Evolutionary conservation across 148 eudicot genomes (phyloP).

Genomic region (Heliamphora exappendiculata): DNA sequence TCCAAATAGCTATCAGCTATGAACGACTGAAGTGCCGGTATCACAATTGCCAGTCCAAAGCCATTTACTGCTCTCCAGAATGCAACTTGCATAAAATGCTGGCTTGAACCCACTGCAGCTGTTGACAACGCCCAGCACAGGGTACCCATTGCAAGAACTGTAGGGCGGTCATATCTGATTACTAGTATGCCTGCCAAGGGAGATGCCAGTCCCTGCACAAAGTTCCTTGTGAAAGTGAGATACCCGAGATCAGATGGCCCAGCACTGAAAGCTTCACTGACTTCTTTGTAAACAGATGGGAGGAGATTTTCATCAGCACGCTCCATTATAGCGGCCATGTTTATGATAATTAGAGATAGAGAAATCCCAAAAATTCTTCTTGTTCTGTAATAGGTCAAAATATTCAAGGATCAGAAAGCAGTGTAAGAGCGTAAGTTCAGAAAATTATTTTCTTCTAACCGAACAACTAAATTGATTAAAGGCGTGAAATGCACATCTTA

Average conservation of each 20-base stretch:
- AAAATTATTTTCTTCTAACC: background rate
- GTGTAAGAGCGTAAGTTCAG: background rate
- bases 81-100: conserved; percentile 56
- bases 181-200: conserved; percentile 90
- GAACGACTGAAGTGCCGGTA: conserved; percentile 90
- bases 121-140: conserved; percentile 88
- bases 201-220: conserved; percentile 72
- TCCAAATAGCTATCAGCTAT: conserved; percentile 85
- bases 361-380: conserved; percentile 66
- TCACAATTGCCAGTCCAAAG: conserved; percentile 91
- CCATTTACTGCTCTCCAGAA: conserved; percentile 95
- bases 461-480: background rate
- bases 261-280: conserved; percentile 73
- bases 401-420: background rate
- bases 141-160: conserved; percentile 85
- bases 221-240: conserved; percentile 70
- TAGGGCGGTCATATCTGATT: conserved; percentile 75
- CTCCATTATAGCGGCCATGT: conserved; percentile 92
- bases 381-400: conserved; percentile 29
- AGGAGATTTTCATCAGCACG: conserved; percentile 93
- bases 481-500: background rate
- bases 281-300: conserved; percentile 93
- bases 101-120: conserved; percentile 87
- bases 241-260: conserved; percentile 93
- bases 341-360: conserved; percentile 74